phyloP scores from a whole-genome alignment of 352 stramenopile genomes.

The Phytopythium mirpurense region DNA sequence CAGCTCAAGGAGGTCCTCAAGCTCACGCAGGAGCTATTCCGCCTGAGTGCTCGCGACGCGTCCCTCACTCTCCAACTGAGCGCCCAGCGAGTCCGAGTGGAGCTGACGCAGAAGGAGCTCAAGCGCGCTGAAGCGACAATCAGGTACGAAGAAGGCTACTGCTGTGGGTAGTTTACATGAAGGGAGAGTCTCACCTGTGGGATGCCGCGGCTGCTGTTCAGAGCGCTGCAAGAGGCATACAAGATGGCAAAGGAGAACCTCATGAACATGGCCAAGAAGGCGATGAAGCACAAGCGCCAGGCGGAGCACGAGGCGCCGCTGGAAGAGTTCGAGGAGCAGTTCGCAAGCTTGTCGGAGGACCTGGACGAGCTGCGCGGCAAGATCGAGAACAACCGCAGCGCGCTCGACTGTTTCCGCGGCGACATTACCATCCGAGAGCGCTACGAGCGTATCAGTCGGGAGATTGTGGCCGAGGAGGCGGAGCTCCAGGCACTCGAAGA shows the following conservation, averaged over 20 bases:
- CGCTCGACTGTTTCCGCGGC: conserved; percentile 74
- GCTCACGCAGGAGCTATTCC: conserved; percentile 46
- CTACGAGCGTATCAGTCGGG: conserved; percentile 52
- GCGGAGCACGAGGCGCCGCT: conserved; percentile 67
- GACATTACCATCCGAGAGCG: conserved; percentile 70
- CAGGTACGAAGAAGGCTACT: too few species aligned
- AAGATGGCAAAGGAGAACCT: conserved; percentile 64
- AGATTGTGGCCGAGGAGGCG: conserved; percentile 68
- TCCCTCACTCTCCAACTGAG: conserved; percentile 48
- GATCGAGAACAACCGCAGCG: conserved; percentile 84
- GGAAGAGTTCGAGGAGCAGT: conserved; percentile 57
- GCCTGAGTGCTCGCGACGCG: conserved; percentile 42
- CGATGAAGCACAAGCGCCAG: conserved; percentile 59
- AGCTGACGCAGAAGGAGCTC: conserved; percentile 58
- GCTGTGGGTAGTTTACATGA: background rate
- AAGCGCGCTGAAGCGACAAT: conserved; percentile 48
- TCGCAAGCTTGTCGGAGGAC: conserved; percentile 62
- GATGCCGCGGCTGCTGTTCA: too few species aligned
- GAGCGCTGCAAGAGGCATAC: conserved; percentile 50
- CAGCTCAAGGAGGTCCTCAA: conserved; percentile 60
- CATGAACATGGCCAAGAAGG: conserved; percentile 46
- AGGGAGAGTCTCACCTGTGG: background rate
- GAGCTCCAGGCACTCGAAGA: conserved; percentile 52
- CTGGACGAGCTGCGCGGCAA: conserved; percentile 66
- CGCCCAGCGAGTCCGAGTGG: conserved; percentile 62